These are phyloP conservation scores for Coniochaeta hoffmannii DNA, from an alignment of 2,329 filamentous ascomycete species.

Conservation along the genomic window DNA sequence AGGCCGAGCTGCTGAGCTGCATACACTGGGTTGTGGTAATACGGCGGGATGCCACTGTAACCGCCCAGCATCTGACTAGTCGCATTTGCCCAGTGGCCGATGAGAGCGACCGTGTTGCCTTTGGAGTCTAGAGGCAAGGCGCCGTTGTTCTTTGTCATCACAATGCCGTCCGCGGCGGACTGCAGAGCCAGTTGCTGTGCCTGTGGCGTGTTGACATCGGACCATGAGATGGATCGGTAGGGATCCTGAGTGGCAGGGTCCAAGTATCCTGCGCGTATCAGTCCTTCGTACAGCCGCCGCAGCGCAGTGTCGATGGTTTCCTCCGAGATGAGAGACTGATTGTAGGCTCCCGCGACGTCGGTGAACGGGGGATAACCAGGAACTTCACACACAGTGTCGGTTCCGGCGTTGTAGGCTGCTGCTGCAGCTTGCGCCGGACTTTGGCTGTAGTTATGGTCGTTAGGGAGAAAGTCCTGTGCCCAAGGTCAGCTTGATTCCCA, in stretches of 20 bases:
- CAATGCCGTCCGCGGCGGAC: constrained; percentile 38
- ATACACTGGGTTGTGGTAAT: constrained; percentile 42
- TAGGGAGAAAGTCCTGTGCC: constrained; percentile 37
- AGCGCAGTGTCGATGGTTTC: constrained; percentile 40
- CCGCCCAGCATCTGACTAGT: constrained; percentile 50
- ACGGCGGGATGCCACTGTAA: constrained; percentile 48
- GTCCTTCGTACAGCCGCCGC: constrained; percentile 42
- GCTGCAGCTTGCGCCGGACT: constrained; percentile 26
- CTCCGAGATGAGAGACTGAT: constrained; percentile 16
- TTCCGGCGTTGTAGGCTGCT: constrained; percentile 25
- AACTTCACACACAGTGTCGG: constrained; percentile 24
- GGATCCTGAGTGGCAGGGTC: constrained; percentile 28
- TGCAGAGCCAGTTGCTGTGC: constrained; percentile 48
- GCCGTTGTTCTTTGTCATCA: constrained; percentile 46
- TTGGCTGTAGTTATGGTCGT: constrained; percentile 29
- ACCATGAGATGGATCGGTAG: constrained; percentile 45
- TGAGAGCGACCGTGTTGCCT: constrained; percentile 41
- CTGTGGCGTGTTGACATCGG: constrained; percentile 45
- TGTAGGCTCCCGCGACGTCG: constrained; percentile 7
- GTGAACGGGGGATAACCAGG: constrained; percentile 1
- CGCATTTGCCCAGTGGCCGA: constrained; percentile 51
- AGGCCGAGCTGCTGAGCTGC: constrained; percentile 39
- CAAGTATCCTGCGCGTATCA: constrained; percentile 52
- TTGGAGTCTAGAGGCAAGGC: constrained; percentile 42
- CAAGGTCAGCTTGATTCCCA: background rate